Evolutionary conservation across 768 basidiomycete genomes (phyloP), one percentile per base, ranked within the genome.

Genomic region (Tylopilus cervinicoccineus): DNA sequence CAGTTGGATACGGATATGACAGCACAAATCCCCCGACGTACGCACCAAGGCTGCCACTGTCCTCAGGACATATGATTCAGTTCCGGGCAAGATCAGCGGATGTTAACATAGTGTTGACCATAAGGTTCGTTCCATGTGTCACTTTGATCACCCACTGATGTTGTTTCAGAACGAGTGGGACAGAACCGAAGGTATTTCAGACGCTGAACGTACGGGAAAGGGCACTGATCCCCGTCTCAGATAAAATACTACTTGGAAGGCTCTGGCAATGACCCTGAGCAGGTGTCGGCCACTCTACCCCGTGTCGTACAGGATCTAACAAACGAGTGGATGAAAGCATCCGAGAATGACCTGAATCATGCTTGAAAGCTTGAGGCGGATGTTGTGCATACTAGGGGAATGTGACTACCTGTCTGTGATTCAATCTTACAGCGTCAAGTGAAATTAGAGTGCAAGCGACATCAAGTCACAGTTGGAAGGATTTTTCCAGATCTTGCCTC

Each of bases 221-320:
- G 8, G 17, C 22, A 10, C 37, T 53, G 28, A 53, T 27, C 45
- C 4, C 7, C 20, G 27, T 43, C n/a, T 44, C 44, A 76, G 87
- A 88, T 93, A 69, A 94, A 94, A 62, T 91, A 86, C 64, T 94
- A 94, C 60, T 71, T 93, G 24, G 92, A 94, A 70, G 92, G 88
- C 11, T 77, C 72, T 41, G 88, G 89, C 0, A 71, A 63, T 41
- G 68, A 86, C 53, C 58, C 69, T 0, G 52, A 51, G n/a, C 59
- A 62, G 0, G 81, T 93, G 5, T 67, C 68, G 2, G 57, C 53
- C 5, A 63, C 80, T 31, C 72, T 93, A n/a, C 65, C 67, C 5
- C 62, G 61, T 34, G 83, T 88, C 0, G 76, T 87, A 3, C 64
- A 69, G 33, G 84, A 86, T 53, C 67, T 93, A 10, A 76, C 76